A percentile compares a stretch with the other conserved stretches of the same genome.
phyloP scores from a whole-genome alignment of 148 eudicot genomes.

The Gaultheria prostrata region DNA sequence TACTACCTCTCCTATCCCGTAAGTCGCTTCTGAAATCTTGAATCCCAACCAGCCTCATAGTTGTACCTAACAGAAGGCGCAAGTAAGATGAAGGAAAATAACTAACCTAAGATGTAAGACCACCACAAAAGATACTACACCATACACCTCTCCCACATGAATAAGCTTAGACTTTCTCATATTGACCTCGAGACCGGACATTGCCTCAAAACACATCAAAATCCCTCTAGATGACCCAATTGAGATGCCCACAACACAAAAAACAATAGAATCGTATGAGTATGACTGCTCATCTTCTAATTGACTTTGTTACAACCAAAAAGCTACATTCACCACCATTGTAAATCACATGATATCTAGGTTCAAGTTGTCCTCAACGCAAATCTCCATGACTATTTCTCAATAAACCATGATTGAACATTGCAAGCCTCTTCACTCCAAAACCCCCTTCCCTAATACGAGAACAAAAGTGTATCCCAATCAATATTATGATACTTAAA shows the following conservation, averaged over 20 bases:
- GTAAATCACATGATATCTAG: not conserved
- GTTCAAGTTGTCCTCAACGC: not conserved
- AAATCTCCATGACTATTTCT: not conserved
- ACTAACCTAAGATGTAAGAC: not conserved
- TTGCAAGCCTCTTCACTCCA: not conserved
- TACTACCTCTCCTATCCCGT: not conserved
- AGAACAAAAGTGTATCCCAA: not conserved
- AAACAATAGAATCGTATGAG: not conserved
- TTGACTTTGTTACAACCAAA: not conserved
- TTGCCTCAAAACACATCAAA: not conserved
- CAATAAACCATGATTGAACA: not conserved
- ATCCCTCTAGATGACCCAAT: not conserved
- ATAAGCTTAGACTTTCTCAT: not conserved
- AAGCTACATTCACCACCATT: not conserved
- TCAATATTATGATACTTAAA: not conserved
- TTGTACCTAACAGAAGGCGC: not conserved
- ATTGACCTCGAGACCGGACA: not conserved
- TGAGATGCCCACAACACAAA: not conserved
- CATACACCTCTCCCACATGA: not conserved
- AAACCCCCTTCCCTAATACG: not conserved
- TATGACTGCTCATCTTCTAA: too few species aligned
- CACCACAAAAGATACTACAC: not conserved
- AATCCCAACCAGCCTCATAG: not conserved
- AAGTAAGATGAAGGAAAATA: not conserved
- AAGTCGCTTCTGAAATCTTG: not conserved